Conservation (phyloP, 139 green algal genomes). For the Coccomyxa sp. region DNA sequence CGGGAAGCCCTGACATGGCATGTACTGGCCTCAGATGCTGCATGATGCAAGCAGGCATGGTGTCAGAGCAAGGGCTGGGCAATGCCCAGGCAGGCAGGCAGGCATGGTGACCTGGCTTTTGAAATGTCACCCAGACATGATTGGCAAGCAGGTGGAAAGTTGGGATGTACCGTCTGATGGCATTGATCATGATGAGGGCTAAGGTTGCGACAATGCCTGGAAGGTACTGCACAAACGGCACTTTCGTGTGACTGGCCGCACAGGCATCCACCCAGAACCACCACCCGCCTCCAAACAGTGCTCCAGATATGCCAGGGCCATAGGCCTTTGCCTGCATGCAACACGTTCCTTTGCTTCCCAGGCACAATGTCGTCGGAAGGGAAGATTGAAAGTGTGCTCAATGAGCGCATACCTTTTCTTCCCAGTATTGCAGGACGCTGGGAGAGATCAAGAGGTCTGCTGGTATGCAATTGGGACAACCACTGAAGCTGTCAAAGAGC, state of each 20-base stretch:
- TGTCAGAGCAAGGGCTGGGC: too few relatives aligned
- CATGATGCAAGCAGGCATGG: too few relatives aligned
- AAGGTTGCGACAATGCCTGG: conserved; percentile 81
- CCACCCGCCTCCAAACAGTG: conserved; percentile 28
- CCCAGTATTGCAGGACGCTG: conserved; percentile 18
- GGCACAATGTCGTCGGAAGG: neutral
- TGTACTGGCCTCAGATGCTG: too few relatives aligned
- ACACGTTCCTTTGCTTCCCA: neutral
- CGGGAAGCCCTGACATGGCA: too few relatives aligned
- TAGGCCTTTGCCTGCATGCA: conserved; percentile 21
- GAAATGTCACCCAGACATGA: too few relatives aligned
- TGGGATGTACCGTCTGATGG: conserved; percentile 63
- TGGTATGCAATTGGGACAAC: neutral
- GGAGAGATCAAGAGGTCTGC: conserved; percentile 13
- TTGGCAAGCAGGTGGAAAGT: neutral
- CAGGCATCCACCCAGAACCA: conserved; percentile 89
- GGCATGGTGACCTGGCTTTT: neutral
- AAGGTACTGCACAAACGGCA: conserved; percentile 81
- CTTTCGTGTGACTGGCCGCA: conserved; percentile 34
- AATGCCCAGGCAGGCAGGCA: too few relatives aligned
- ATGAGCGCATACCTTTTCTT: conserved; percentile 15
- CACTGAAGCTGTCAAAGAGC: neutral
- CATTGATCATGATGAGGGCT: conserved; percentile 89
- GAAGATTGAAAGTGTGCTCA: neutral
- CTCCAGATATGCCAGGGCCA: conserved; percentile 21